These are phyloP conservation scores for Neurospora hispaniola DNA, from an alignment of 495 filamentous ascomycete species.

Conservation along the genomic window DNA sequence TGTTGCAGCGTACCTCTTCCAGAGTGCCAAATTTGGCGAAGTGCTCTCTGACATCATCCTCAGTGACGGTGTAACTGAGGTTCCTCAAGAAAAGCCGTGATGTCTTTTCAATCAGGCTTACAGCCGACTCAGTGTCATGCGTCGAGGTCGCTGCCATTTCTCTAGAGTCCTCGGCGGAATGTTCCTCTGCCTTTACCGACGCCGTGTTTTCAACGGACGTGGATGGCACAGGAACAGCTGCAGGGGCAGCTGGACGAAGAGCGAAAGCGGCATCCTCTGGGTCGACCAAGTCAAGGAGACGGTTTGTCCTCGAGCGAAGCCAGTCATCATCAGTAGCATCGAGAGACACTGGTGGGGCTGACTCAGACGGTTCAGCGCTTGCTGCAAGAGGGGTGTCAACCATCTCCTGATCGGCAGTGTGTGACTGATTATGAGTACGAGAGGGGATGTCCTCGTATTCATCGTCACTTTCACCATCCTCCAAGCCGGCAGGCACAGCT, in stretches of 20 bases:
- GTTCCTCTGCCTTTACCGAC: constrained; percentile 16
- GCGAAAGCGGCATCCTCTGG: constrained; percentile 32
- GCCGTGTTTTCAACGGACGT: constrained; percentile 15
- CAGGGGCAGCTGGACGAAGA: constrained; percentile 8
- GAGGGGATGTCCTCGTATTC: constrained; percentile 53
- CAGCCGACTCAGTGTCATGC: constrained; percentile 22
- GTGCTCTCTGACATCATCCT: constrained; percentile 60
- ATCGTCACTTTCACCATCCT: constrained; percentile 46
- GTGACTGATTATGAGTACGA: constrained; percentile 28
- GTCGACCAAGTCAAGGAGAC: constrained; percentile 74
- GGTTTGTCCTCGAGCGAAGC: constrained; percentile 85
- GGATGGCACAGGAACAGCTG: constrained; percentile 12
- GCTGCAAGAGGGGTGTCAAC: constrained; percentile 1
- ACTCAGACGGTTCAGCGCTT: not conserved
- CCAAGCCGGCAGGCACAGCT: constrained; percentile 34
- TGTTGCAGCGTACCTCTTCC: constrained; percentile 64
- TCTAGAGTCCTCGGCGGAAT: constrained; percentile 13
- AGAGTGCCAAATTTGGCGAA: constrained; percentile 63
- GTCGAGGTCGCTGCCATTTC: constrained; percentile 13
- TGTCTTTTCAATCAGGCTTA: constrained; percentile 43
- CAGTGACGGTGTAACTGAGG: constrained; percentile 67
- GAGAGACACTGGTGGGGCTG: constrained; percentile 8
- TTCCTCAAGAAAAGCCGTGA: constrained; percentile 82
- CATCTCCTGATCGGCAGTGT: constrained; percentile 11
- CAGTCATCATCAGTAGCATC: constrained; percentile 74